Conservation (phyloP, 1,284 basidiomycete genomes). For the Waitea zeae region DNA sequence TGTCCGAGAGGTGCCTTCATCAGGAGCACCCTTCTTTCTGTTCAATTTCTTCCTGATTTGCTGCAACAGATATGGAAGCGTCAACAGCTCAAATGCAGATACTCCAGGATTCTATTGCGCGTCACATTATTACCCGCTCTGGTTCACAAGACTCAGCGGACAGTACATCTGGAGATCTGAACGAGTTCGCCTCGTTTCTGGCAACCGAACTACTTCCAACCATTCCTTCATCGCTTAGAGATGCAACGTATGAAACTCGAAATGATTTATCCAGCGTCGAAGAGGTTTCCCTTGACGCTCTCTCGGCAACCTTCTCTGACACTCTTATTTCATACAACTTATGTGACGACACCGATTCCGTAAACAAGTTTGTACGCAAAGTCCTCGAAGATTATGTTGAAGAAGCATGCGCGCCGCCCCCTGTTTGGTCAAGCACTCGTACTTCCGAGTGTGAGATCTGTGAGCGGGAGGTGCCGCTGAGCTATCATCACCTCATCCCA, state of each 20-base stretch:
- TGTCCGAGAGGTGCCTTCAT: too few relatives aligned
- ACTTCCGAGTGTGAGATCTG: conserved; percentile 38
- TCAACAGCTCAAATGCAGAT: too few relatives aligned
- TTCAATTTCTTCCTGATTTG: too few relatives aligned
- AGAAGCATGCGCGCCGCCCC: conserved; percentile 23
- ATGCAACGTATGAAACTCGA: conserved; percentile 20
- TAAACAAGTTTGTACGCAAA: conserved; percentile 20
- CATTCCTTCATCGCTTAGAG: conserved; percentile 17
- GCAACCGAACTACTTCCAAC: conserved; percentile 27
- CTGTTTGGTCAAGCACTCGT: conserved; percentile 31
- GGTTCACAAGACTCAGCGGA: too few relatives aligned
- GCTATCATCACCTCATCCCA: conserved; percentile 42
- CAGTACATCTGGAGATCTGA: conserved; percentile 17
- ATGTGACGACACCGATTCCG: conserved; percentile 20
- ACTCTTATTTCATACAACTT: conserved; percentile 30
- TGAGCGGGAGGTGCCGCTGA: conserved; percentile 30
- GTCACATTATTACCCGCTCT: too few relatives aligned
- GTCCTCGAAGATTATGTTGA: conserved; percentile 22
- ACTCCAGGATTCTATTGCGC: too few relatives aligned
- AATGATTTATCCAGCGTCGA: conserved; percentile 15
- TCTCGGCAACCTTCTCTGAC: conserved; percentile 23
- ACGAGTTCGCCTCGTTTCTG: conserved; percentile 34
- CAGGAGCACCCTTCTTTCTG: too few relatives aligned
- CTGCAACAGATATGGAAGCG: too few relatives aligned
- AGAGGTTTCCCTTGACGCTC: conserved; percentile 19